Conservation (phyloP, 805 yeast genomes). For the Saccharomycopsis guyanensis region DNA sequence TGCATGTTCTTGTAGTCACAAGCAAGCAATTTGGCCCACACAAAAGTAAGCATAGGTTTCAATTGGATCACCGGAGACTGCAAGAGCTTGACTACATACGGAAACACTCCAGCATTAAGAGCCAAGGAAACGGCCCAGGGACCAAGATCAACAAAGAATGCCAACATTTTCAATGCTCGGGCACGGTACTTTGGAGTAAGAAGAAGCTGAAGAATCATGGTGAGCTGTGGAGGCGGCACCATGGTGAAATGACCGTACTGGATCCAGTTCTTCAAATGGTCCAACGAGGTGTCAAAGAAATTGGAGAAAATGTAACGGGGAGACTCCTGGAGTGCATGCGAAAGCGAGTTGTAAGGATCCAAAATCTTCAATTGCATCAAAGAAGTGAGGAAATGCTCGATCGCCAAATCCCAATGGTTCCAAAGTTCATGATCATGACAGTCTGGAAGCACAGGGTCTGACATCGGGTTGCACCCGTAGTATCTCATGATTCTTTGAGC, state of each 20-base stretch:
- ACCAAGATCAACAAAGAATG: conserved; percentile 85
- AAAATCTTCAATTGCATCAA: conserved; percentile 38
- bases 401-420: conserved; percentile 97
- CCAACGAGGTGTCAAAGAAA: conserved; percentile 86
- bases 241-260: conserved; percentile 80
- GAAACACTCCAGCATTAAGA: conserved; percentile 89
- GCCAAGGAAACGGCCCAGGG: conserved; percentile 97
- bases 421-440: conserved; percentile 83
- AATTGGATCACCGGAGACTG: conserved; percentile 95
- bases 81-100: conserved; percentile 80
- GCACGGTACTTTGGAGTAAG: conserved; percentile 91
- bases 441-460: conserved; percentile 90
- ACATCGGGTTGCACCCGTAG: conserved; percentile 87
- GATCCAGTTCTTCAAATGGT: conserved; percentile 95
- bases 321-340: conserved; percentile 22
- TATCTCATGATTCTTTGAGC: conserved; percentile 94
- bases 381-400: conserved; percentile 84
- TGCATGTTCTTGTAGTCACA: conserved; percentile 88
- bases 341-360: conserved; percentile 7
- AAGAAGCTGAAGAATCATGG: conserved; percentile 86
- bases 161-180: conserved; percentile 74
- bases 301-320: conserved; percentile 75
- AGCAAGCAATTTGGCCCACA: conserved; percentile 97
- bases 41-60: conserved; percentile 88
- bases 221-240: conserved; percentile 90